A percentile compares a stretch with the other conserved stretches of the same genome.
phyloP scores from a whole-genome alignment of 23 red algal species.

The Chondrus crispus region DNA sequence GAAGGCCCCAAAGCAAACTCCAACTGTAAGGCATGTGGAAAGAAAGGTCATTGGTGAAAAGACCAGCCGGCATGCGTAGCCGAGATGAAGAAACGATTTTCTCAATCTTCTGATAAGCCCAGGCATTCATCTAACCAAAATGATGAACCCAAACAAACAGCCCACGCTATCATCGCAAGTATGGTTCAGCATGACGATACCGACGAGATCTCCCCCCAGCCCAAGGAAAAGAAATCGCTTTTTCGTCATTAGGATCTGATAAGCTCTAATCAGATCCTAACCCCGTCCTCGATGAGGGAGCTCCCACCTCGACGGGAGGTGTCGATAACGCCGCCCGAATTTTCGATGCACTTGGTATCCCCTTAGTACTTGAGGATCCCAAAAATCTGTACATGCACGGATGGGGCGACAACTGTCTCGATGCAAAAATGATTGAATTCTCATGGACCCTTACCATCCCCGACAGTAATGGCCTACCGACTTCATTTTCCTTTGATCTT shows the following conservation, averaged over 20 bases:
- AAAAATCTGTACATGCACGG: neutral
- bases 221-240: no score
- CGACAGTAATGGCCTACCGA: neutral
- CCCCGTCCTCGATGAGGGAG: slow-evolving; percentile 24
- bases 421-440: neutral
- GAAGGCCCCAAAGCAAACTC: neutral
- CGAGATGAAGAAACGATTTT: neutral
- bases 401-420: neutral
- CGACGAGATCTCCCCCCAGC: no score
- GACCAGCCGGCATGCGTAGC: neutral
- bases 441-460: neutral
- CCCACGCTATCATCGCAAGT: no score
- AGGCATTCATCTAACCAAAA: no score
- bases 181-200: no score
- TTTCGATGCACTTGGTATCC: neutral
- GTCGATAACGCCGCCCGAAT: neutral
- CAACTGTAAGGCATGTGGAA: neutral
- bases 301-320: neutral
- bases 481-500: neutral
- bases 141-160: no score
- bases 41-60: neutral
- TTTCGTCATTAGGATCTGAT: slow-evolving; percentile 3
- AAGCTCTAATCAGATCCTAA: slow-evolving; percentile 15
- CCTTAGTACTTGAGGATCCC: neutral
- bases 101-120: no score